phyloP scores from a whole-genome alignment of 2,329 filamentous ascomycete genomes.

The Fusarium newnesense region DNA sequence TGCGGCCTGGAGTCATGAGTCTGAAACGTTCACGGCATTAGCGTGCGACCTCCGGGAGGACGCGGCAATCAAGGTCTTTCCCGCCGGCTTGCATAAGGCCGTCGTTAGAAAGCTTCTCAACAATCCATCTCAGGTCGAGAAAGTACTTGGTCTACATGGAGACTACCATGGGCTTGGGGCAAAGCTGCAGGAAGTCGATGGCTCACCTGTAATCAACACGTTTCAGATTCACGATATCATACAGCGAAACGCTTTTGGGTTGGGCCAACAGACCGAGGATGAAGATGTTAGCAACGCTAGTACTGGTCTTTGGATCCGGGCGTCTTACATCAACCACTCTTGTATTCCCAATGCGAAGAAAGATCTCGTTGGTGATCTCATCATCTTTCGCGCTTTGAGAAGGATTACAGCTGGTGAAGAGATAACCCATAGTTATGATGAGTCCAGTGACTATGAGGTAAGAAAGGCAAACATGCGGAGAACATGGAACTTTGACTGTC shows the following conservation, averaged over 20 bases:
- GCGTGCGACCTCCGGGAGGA: slow-evolving; percentile 48
- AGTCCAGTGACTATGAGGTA: slow-evolving; percentile 38
- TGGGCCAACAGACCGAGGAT: slow-evolving; percentile 41
- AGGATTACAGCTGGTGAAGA: slow-evolving; percentile 49
- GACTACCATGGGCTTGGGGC: slow-evolving; percentile 42
- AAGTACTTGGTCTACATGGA: slow-evolving; percentile 40
- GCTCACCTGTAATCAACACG: slow-evolving; percentile 40
- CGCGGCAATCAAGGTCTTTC: slow-evolving; percentile 43
- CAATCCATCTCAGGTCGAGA: slow-evolving; percentile 42
- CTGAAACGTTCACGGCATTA: slow-evolving; percentile 44
- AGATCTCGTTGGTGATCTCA: slow-evolving; percentile 53
- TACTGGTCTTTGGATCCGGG: slow-evolving; percentile 52
- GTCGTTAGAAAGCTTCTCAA: slow-evolving; percentile 42
- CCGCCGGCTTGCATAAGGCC: slow-evolving; percentile 45
- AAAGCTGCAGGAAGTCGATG: slow-evolving; percentile 41
- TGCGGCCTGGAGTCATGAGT: slow-evolving; percentile 47
- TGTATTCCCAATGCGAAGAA: slow-evolving; percentile 51
- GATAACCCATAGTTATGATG: slow-evolving; percentile 48
- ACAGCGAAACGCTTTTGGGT: slow-evolving; percentile 49
- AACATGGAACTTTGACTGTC: slow-evolving; percentile 53
- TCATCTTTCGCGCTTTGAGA: slow-evolving; percentile 51
- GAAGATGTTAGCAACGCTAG: slow-evolving; percentile 47
- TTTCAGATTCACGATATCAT: slow-evolving; percentile 50
- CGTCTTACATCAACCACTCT: slow-evolving; percentile 56
- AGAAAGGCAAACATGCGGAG: slow-evolving; percentile 34